Base-by-base conservation (phyloP, 2,329 filamentous ascomycete genomes). In the Elsinoe necatrix region DNA sequence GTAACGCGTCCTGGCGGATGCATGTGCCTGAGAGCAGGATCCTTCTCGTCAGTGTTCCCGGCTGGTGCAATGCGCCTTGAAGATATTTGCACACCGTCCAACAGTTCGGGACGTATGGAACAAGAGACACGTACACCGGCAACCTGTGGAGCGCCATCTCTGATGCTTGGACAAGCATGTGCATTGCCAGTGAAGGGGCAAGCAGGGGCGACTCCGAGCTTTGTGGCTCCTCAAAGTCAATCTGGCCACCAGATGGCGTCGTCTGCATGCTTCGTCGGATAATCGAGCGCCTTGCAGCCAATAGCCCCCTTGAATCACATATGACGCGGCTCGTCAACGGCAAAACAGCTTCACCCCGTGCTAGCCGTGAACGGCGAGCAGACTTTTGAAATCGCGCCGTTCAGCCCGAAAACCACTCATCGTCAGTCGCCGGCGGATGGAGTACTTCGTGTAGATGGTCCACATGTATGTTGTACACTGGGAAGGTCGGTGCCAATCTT, bases 281-380 rank as follows among this genome's bases (percentile, higher is more conserved):
- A 29, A 23, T 23, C 43, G 43, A 12, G 18, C 18, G 11, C 16
- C 41, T 6, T 12, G 21, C 20, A 16, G 21, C 6, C 21, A 25
- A 23, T 25, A 25, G 20, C 20, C 45, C 45, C 45, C 27, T 50
- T 50, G 45, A 50, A 23, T 25, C 27, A 50, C 14, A 4, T 14
- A 31, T 23, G 45, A 18, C 16, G n/a, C 45, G 45, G 45, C 45
- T 31, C 45, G 45, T 31, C 45, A 50, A 50, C 45, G 45, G 45
- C 45, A 21, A 4, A 43, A 21, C 16, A 23, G 20, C 39, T 43
- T 21, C 39, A n/a, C 8, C 3, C 21, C 7, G 39, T 4, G 12
- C 16, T 43, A 6, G 34, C 34, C 39, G 39, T n/a, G 39, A 9
- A 16, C 39, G 7, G 39, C 39, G 16, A 20, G 16, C 39, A 43